Evolutionary conservation across 768 basidiomycete genomes (phyloP).

Genomic region (Podaxis mareebaensis): DNA sequence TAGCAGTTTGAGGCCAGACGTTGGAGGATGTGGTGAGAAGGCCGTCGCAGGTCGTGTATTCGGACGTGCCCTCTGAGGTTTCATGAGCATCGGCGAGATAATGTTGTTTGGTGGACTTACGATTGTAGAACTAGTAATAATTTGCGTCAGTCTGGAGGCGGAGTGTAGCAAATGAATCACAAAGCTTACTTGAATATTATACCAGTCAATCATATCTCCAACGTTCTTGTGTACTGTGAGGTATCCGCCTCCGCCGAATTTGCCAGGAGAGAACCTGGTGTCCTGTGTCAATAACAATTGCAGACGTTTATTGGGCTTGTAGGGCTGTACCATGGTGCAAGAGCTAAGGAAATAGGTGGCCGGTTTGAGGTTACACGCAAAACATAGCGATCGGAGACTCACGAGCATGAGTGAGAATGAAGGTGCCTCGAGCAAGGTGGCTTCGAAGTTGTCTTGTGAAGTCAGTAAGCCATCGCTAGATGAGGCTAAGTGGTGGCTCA

Average conservation of each 20-base stretch:
- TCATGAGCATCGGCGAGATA: not conserved
- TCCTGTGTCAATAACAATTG: constrained; percentile 1
- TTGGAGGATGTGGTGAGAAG: constrained; percentile 60
- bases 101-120: constrained; percentile 24
- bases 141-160: not conserved
- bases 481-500: not conserved
- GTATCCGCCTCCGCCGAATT: constrained; percentile 53
- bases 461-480: constrained; percentile 50
- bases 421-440: constrained; percentile 47
- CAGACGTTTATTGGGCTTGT: not conserved
- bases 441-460: constrained; percentile 54
- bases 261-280: constrained; percentile 42
- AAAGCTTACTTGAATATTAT: constrained; percentile 47
- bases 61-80: constrained; percentile 55
- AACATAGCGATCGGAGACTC: constrained; percentile 22
- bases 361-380: not conserved
- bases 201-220: constrained; percentile 67
- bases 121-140: constrained; percentile 42
- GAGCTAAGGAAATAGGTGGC: constrained; percentile 32
- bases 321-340: constrained; percentile 44
- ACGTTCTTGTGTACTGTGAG: constrained; percentile 52
- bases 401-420: constrained; percentile 60
- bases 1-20: constrained; percentile 61
- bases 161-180: not conserved
- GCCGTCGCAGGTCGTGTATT: constrained; percentile 63